Conservation (phyloP, 1,139 yeast genomes). For the Magnusiomyces sp. region DNA sequence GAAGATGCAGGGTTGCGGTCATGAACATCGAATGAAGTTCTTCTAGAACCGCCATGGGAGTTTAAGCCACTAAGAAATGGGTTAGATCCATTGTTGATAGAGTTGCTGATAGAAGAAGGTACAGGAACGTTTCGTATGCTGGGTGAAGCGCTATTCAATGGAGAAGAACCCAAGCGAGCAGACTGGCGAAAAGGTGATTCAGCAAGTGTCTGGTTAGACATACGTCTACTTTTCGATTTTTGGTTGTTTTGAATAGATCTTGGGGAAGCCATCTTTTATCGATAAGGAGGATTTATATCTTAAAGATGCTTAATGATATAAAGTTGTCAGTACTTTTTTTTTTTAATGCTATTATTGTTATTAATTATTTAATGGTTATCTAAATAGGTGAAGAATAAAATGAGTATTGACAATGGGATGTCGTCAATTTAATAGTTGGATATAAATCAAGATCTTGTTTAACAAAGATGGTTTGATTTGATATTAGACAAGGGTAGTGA, state of each 20-base stretch:
- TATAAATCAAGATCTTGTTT: too few relatives aligned
- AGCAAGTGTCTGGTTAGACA: constrained; percentile 12
- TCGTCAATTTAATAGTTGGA: too few relatives aligned
- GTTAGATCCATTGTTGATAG: constrained; percentile 6
- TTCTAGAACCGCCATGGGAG: constrained; percentile 8
- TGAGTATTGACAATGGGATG: too few relatives aligned
- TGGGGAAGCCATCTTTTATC: constrained; percentile 11
- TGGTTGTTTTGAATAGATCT: constrained; percentile 8
- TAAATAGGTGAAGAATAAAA: too few relatives aligned
- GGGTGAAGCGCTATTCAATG: background rate
- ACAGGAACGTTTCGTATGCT: background rate
- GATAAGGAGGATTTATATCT: background rate
- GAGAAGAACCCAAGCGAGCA: constrained; percentile 12
- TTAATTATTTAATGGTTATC: too few relatives aligned
- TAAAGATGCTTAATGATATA: background rate
- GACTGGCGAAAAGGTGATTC: constrained; percentile 26
- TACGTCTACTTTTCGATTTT: constrained; percentile 7
- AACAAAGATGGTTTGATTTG: too few relatives aligned
- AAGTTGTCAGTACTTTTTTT: too few relatives aligned
- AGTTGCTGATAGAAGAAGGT: too few relatives aligned
- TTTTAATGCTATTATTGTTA: too few relatives aligned
- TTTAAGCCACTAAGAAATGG: constrained; percentile 3
- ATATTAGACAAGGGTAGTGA: too few relatives aligned
- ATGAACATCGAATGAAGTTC: constrained; percentile 14
- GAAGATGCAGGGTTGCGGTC: too few relatives aligned